phyloP scores from a whole-genome alignment of 129 eudicot genomes.

The Cynara cardunculus region DNA sequence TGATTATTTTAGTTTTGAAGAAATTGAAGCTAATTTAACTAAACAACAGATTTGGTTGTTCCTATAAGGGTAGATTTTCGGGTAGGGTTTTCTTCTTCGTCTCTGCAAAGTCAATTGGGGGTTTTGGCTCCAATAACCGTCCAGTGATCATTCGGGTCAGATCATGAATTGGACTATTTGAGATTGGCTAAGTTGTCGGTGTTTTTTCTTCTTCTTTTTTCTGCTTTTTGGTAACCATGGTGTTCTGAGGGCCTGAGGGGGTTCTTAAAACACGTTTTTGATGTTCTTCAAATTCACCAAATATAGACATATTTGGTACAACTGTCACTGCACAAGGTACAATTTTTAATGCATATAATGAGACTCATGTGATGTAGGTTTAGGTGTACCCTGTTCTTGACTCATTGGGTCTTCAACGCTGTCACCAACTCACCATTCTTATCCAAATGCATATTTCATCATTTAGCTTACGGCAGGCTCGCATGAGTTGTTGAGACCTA shows the following conservation, averaged over 20 bases:
- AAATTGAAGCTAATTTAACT: not conserved
- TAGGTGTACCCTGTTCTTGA: not conserved
- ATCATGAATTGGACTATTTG: conserved; percentile 3
- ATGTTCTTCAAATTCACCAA: conserved; percentile 8
- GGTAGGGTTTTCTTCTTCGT: conserved; percentile 8
- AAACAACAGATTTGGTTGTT: not conserved
- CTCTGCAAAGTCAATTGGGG: conserved; percentile 11
- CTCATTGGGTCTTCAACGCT: not conserved
- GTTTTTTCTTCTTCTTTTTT: not conserved
- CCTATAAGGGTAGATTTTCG: no score
- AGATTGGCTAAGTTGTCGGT: not conserved
- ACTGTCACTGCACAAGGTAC: conserved; percentile 11
- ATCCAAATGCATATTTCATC: conserved; percentile 19
- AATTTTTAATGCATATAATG: not conserved
- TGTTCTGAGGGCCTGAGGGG: not conserved
- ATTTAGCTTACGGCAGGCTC: conserved; percentile 24
- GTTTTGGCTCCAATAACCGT: conserved; percentile 2
- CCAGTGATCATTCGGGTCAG: not conserved
- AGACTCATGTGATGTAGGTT: not conserved
- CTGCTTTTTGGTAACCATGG: not conserved
- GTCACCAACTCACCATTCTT: conserved; percentile 23
- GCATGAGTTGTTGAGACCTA: conserved; percentile 16
- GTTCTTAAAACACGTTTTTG: not conserved
- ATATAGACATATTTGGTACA: conserved; percentile 2
- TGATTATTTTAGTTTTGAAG: conserved; percentile 2